Percentiles rank a stretch among this genome's conserved stretches.
phyloP scores from a whole-genome alignment of 2,329 filamentous ascomycete species.

The Emergomyces orientalis region DNA sequence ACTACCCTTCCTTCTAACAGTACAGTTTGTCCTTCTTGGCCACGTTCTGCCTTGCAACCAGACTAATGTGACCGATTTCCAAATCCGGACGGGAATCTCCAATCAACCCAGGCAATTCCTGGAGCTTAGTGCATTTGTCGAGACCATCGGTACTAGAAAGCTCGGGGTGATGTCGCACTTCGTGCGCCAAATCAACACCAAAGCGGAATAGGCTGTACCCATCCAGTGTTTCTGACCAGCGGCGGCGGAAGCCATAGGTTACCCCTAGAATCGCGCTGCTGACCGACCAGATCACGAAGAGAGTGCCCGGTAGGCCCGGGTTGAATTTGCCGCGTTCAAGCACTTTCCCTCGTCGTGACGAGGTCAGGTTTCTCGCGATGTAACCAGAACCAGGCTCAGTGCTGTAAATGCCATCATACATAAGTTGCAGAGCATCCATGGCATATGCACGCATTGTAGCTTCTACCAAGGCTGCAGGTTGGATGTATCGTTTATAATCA shows the following conservation, averaged over 20 bases:
- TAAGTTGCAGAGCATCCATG: slow-evolving; percentile 9
- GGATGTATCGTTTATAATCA: neutral
- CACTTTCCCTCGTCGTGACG: slow-evolving; percentile 5
- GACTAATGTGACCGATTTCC: neutral
- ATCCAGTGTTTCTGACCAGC: slow-evolving; percentile 14
- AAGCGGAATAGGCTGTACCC: slow-evolving; percentile 13
- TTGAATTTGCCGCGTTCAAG: slow-evolving; percentile 5
- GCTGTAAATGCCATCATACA: slow-evolving; percentile 8
- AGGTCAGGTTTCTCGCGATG: slow-evolving; percentile 5
- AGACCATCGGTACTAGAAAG: neutral
- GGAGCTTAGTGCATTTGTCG: neutral
- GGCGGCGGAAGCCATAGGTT: slow-evolving; percentile 9
- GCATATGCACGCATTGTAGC: slow-evolving; percentile 11
- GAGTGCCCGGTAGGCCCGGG: neutral
- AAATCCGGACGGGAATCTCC: neutral
- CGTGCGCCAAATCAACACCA: slow-evolving; percentile 9
- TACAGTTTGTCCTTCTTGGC: slow-evolving; percentile 1
- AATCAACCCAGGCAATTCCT: neutral
- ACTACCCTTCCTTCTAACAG: neutral
- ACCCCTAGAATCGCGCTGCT: slow-evolving; percentile 8
- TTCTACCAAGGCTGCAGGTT: neutral
- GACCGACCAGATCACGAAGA: slow-evolving; percentile 11
- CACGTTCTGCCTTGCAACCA: neutral
- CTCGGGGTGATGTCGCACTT: neutral
- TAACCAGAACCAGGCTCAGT: neutral